These are phyloP conservation scores for Populus euphratica DNA, from an alignment of 345 rosid species.

Conservation along the genomic window DNA sequence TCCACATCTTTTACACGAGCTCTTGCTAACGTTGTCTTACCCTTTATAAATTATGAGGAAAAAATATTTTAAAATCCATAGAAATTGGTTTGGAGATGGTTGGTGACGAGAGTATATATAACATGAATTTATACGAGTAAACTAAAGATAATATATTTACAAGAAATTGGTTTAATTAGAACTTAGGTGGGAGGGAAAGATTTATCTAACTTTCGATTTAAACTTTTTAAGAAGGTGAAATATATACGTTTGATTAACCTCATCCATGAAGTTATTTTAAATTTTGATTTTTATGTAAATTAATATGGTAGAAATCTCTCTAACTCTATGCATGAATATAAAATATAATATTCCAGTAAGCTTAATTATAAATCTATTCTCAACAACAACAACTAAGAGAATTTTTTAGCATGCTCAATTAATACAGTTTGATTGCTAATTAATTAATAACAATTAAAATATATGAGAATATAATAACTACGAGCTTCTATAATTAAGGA, in stretches of 20 bases:
- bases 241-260: not conserved
- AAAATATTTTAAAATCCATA: not conserved
- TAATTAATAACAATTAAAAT: not conserved
- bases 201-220: too few relatives aligned
- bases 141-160: too few relatives aligned
- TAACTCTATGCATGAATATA: too few relatives aligned
- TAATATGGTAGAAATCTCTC: too few relatives aligned
- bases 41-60: not conserved
- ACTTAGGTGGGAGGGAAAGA: too few relatives aligned
- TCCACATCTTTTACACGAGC: not conserved
- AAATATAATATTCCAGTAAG: too few relatives aligned
- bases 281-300: not conserved
- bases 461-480: not conserved
- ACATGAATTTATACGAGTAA: not conserved
- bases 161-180: too few relatives aligned
- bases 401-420: too few relatives aligned
- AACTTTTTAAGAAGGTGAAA: not conserved
- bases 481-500: not conserved
- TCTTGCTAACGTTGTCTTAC: not conserved
- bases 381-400: too few relatives aligned
- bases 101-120: slow-evolving; percentile 5
- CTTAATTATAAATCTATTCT: too few relatives aligned
- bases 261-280: not conserved
- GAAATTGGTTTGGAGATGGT: not conserved
- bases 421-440: not conserved